A percentile compares a stretch with the other conserved stretches of the same genome.
Conservation (phyloP, 768 basidiomycete genomes). For the Leucocoprinus leucothites region DNA sequence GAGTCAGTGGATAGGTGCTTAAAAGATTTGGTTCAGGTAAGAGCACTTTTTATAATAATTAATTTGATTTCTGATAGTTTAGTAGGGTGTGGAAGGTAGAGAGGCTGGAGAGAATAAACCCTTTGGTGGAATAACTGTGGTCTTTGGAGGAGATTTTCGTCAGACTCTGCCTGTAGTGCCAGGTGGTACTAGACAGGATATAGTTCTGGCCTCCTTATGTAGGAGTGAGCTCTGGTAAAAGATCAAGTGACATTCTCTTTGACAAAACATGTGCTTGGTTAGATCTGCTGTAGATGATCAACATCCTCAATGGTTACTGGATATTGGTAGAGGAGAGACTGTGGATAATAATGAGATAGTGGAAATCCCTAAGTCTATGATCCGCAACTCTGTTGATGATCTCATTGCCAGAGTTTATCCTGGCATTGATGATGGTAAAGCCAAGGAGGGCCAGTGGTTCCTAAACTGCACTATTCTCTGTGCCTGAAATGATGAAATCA, state of each 20-base stretch:
- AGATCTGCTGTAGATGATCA: background rate
- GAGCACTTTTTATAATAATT: too few relatives aligned
- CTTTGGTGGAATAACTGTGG: constrained; percentile 2
- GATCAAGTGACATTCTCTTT: too few relatives aligned
- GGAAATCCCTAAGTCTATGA: background rate
- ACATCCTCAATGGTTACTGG: background rate
- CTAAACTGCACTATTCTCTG: background rate
- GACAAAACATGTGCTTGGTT: too few relatives aligned
- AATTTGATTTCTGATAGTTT: too few relatives aligned
- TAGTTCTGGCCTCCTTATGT: background rate
- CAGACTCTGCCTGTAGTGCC: background rate
- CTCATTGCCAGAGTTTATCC: background rate
- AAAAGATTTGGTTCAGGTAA: too few relatives aligned
- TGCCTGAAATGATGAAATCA: background rate
- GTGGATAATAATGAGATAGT: background rate
- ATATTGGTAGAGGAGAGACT: background rate
- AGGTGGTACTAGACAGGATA: background rate
- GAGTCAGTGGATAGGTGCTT: too few relatives aligned
- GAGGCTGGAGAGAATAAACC: too few relatives aligned
- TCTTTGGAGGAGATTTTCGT: background rate
- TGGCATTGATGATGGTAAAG: background rate
- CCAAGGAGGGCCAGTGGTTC: background rate
- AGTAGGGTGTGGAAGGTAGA: background rate
- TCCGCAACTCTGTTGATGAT: background rate
- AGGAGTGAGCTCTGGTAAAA: background rate